These are phyloP conservation scores for Gonium pectorale DNA, from an alignment of 139 green algal genomes.

Conservation along the genomic window DNA sequence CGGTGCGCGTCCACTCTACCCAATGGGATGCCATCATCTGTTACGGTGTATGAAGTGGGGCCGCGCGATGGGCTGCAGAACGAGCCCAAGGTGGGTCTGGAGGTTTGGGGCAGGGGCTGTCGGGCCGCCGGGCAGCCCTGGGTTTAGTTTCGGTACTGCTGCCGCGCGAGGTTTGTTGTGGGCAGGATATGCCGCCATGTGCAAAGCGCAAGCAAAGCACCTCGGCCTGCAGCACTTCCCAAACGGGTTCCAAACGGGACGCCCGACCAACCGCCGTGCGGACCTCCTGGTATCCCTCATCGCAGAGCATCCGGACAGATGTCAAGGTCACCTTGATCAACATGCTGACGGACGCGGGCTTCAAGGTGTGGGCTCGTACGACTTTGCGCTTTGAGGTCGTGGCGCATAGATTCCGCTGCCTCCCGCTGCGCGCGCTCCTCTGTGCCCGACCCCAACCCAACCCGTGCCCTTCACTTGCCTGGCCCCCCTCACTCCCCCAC, in stretches of 20 bases:
- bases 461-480: neutral
- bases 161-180: too few species aligned
- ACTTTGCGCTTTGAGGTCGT: too few species aligned
- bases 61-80: conserved; percentile 93
- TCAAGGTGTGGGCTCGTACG: conserved; percentile 55
- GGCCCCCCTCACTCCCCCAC: neutral
- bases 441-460: too few species aligned
- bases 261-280: too few species aligned
- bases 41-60: conserved; percentile 86
- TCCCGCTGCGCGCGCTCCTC: too few species aligned
- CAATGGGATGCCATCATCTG: conserved; percentile 19
- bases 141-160: too few species aligned
- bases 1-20: conserved; percentile 1
- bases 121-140: too few species aligned
- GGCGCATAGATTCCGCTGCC: neutral
- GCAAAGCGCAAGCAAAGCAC: too few species aligned
- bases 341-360: conserved; percentile 69
- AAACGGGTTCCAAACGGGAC: too few species aligned
- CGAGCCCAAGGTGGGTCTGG: conserved; percentile 66
- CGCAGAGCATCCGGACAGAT: conserved; percentile 67
- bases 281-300: neutral
- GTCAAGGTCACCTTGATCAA: conserved; percentile 85
- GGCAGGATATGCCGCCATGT: too few species aligned
- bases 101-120: too few species aligned
- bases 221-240: too few species aligned